A percentile compares a stretch with the other conserved stretches of the same genome.
phyloP scores from a whole-genome alignment of 2,329 filamentous ascomycete species.

The Nemania abortiva region DNA sequence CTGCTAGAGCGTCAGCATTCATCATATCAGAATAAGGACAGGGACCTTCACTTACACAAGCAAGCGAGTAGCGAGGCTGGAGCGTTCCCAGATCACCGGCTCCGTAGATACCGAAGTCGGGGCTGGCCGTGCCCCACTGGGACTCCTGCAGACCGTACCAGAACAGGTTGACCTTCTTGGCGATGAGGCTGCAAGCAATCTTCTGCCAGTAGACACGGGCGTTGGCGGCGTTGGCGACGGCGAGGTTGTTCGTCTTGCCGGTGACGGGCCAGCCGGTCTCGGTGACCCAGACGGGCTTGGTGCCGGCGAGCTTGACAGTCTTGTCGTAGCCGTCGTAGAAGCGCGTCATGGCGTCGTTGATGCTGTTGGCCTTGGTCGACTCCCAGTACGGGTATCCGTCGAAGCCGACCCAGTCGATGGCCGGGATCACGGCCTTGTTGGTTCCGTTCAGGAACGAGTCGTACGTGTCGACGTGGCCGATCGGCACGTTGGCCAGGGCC shows the following conservation, averaged over 20 bases:
- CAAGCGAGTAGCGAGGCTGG: slow-evolving; percentile 49
- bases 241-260: slow-evolving; percentile 59
- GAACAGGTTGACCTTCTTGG: slow-evolving; percentile 51
- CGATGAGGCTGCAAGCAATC: slow-evolving; percentile 49
- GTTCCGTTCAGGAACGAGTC: slow-evolving; percentile 62
- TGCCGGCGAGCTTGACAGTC: slow-evolving; percentile 65
- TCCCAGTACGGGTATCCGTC: slow-evolving; percentile 69
- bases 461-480: slow-evolving; percentile 70
- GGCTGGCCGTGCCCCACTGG: slow-evolving; percentile 51
- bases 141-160: slow-evolving; percentile 55
- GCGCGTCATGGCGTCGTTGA: slow-evolving; percentile 58
- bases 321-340: slow-evolving; percentile 57
- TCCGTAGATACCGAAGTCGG: slow-evolving; percentile 54
- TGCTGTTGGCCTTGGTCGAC: slow-evolving; percentile 55
- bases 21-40: not conserved
- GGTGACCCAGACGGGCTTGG: slow-evolving; percentile 70
- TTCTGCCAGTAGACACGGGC: slow-evolving; percentile 55
- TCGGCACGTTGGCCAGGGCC: slow-evolving; percentile 52
- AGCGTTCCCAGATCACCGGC: slow-evolving; percentile 51
- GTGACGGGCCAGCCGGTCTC: slow-evolving; percentile 70
- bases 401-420: slow-evolving; percentile 66
- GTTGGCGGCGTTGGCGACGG: slow-evolving; percentile 61
- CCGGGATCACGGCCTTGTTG: slow-evolving; percentile 63
- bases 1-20: not conserved
- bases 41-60: slow-evolving; percentile 45